phyloP scores from a whole-genome alignment of 371 early-diverging fungal species.

The Mortierella sp. region DNA sequence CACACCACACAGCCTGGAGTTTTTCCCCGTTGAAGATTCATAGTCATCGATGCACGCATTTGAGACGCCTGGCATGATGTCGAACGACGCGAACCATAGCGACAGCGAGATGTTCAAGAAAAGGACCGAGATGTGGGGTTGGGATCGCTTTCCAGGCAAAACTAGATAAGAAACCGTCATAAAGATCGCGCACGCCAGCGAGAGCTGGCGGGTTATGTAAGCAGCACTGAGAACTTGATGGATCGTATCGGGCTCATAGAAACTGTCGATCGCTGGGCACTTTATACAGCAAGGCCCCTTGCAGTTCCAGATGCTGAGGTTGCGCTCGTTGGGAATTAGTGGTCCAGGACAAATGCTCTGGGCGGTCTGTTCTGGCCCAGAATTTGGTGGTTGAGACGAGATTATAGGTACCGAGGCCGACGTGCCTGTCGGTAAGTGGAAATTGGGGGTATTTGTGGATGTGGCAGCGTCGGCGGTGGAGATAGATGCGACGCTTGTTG shows the following conservation, averaged over 20 bases:
- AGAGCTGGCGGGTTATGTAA: constrained; percentile 47
- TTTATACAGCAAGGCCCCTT: constrained; percentile 25
- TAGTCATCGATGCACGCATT: constrained; percentile 38
- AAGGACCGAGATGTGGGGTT: constrained; percentile 63
- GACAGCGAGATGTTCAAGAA: constrained; percentile 56
- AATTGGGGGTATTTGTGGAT: too few relatives aligned
- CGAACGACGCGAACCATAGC: constrained; percentile 52
- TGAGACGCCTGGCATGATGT: constrained; percentile 44
- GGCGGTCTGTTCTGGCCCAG: too few relatives aligned
- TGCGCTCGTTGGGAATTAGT: constrained; percentile 18
- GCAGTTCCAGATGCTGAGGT: constrained; percentile 3
- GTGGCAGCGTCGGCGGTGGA: too few relatives aligned
- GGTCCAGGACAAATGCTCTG: constrained; percentile 19
- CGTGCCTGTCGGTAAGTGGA: too few relatives aligned
- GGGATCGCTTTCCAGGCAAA: constrained; percentile 58
- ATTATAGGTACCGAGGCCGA: too few relatives aligned
- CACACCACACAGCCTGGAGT: constrained; percentile 55
- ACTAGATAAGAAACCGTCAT: constrained; percentile 59
- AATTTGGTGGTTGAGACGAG: too few relatives aligned
- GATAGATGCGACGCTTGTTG: too few relatives aligned
- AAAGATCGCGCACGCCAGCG: constrained; percentile 49
- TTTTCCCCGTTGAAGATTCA: constrained; percentile 40
- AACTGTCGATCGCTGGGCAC: constrained; percentile 41
- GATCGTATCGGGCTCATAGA: constrained; percentile 39
- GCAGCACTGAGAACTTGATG: constrained; percentile 26